Base-by-base conservation (phyloP, 208 protist species). In the Wallacemonas collosoma region DNA sequence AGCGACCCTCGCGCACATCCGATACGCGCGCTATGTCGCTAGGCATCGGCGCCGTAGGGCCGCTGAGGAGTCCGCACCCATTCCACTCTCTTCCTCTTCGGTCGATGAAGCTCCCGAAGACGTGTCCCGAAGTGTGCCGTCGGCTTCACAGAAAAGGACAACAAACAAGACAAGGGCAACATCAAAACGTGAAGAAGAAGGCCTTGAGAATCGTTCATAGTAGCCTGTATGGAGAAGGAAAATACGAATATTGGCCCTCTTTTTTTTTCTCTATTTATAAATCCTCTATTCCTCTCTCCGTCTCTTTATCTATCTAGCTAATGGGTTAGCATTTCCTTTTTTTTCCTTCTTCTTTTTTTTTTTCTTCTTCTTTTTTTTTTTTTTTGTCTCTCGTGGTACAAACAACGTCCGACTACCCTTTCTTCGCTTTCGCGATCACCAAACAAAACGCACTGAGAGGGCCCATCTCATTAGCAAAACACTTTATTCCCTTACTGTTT, bases 11-110 rank as follows among this genome's bases (percentile, higher is more conserved):
- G 73, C 79, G 17, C 86, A 95, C 79, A 64, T 80, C 55, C 85
- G 90, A 45, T 95, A 84, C 74, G 51, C 60, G 6, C 77, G 87
- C 38, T 93, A 87, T 53, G 79, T 85, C 70, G 43, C 26, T 15
- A 71, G 77, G 4, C 75, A 86, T 35, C 40, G 60, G 0, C 43
- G 15, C 60, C 38, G 15, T n/a, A 5, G 8, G 11, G 57, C 35
- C 57, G 1, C 6, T 7, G 63, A 68, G 40, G 63, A 51, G 11
- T 14, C 56, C 8, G 41, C 7, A 3, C 47, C 55, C 26, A 5
- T 58, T 11, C 54, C 54, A 17, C 9, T 58, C 17, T 58, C 54
- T 8, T 58, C 54, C 54, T 62, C 56, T 6, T 41, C 56, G 14
- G 26, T 41, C 8, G 56, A 36, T 41, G 56, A 43, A 38, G 8